A percentile compares a stretch with the other conserved stretches of the same genome.
Conservation (phyloP, 108 stramenopile species). For the Nitzschia sp. region DNA sequence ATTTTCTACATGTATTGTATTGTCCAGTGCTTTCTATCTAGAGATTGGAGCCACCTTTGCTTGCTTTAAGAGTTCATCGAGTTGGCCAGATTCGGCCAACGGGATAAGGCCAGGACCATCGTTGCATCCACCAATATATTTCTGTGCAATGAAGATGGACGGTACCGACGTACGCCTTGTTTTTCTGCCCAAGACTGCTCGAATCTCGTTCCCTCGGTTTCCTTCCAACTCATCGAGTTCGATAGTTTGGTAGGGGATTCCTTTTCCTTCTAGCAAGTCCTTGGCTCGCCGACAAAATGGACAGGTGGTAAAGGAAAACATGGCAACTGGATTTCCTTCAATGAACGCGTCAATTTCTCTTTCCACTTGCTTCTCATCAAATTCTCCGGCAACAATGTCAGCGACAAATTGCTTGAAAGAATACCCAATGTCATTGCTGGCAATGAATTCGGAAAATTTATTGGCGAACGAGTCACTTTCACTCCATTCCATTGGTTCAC, state of each 20-base stretch:
- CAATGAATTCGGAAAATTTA: slow-evolving; percentile 48
- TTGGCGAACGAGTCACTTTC: slow-evolving; percentile 51
- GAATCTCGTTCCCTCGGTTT: slow-evolving; percentile 63
- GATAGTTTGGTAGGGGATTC: slow-evolving; percentile 46
- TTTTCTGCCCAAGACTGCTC: slow-evolving; percentile 51
- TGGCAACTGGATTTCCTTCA: slow-evolving; percentile 30
- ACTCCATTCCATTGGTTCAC: slow-evolving; percentile 75
- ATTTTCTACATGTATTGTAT: too few species aligned
- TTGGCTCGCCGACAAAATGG: slow-evolving; percentile 76
- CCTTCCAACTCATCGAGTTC: slow-evolving; percentile 63
- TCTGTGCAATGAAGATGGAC: slow-evolving; percentile 60
- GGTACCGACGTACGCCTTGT: slow-evolving; percentile 72
- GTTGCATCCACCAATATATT: slow-evolving; percentile 65
- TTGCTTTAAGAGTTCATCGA: slow-evolving; percentile 15
- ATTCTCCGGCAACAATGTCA: slow-evolving; percentile 64
- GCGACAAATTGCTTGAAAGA: slow-evolving; percentile 74
- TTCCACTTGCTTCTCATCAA: slow-evolving; percentile 38
- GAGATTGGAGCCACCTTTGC: background rate
- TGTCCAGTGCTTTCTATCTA: too few species aligned
- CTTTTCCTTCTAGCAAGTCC: slow-evolving; percentile 54
- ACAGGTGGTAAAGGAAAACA: slow-evolving; percentile 72
- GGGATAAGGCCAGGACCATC: slow-evolving; percentile 72
- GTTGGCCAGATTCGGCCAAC: slow-evolving; percentile 46
- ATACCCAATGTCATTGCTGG: slow-evolving; percentile 47
- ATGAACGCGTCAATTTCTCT: slow-evolving; percentile 39